Evolutionary conservation across 1,139 yeast species (phyloP), one percentile per base, ranked within the genome.

Genomic region (Blastobotrys indianensis): DNA sequence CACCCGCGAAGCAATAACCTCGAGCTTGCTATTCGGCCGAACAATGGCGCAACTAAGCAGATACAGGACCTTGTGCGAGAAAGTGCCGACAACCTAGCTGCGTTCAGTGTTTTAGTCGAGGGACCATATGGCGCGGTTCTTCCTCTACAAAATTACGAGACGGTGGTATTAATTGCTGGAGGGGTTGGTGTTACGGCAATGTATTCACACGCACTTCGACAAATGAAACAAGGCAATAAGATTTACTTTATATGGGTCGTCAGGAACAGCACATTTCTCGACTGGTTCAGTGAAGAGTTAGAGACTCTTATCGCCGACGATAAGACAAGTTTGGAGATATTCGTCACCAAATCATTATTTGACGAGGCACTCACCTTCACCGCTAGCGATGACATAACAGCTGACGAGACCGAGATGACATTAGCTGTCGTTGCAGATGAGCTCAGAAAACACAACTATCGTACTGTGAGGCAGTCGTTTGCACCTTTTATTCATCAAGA

Each of bases 111-210:
- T 2, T 59, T 70, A 33, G 56, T 78, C n/a, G 83, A 79, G 53
- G 84, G 84, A 0, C 82, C 83, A 0, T 79, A 79, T 55, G 79
- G 82, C 56, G 62, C 65, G 55, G 55, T 67, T 54, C 55, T 76
- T 50, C 72, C 83, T 61, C 47, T 77, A 45, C 69, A 69, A 46
- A 72, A 73, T 46, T 80, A 73, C 56, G 77, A 77, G 45, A 73
- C 73, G 36, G 62, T 71, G 6, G 60, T 79, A 12, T 66, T 80
- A 42, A 51, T 81, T 44, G 76, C 79, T 2, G 82, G 85, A 53
- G 86, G 87, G 47, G 80, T 80, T 53, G 92, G 92, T 58, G 69
- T 83, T 47, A 81, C 90, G 1, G 79, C 80, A 3, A 52, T 52
- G 12, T 55, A 62, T 60, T 50, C 63, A 10, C 52, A 58, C 39